Evolutionary conservation across 139 green algal genomes (phyloP), one percentile per base, ranked within the genome.

Genomic region (Chlorella sp.): DNA sequence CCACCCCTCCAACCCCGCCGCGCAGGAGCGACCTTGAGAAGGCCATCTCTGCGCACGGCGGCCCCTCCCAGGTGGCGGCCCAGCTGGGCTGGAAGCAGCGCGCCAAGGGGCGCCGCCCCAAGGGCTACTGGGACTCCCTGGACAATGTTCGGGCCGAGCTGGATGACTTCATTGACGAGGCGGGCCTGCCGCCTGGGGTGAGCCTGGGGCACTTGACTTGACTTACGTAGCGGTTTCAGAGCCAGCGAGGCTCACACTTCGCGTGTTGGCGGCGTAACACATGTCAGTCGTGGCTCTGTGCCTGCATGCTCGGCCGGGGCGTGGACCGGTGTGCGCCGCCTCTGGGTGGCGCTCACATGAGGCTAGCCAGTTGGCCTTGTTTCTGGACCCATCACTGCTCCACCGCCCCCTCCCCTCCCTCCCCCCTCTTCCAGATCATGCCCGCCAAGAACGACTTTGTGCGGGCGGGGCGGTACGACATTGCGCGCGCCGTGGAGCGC

Each of bases 91-190:
- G 92, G 92, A 38, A 80, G 60, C 82, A 85, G 69, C 60, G 77
- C 67, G 56, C 76, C 80, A 91, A 85, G 43, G 60, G 58, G 43
- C 73, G 77, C 60, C 56, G 77, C 65, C 92, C 88, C 24, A 79
- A 76, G 17, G 91, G 92, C 16, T 95, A 92, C 58, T 95, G 92
- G 92, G 73, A 92, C 72, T 74, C 85, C 34, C 38, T 86, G 4
- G 75, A 72, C 17, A 95, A 94, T 62, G 64, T 94, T 36, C 77
- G 73, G 44, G 40, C 70, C 1, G 90, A 93, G 73, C 60, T 94
- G 41, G 78, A 88, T 48, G 90, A 90, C 1, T 94, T 94, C 74
- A 89, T 90, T 32, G 58, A 76, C 7, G 88, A 88, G 62, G 43
- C 88, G 32, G 80, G 77, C 19, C 74, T 92, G 48, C 67, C 76